A percentile compares a stretch with the other conserved stretches of the same genome.
Conservation (phyloP, 2,329 filamentous ascomycete genomes). For the Sodiomyces alkalinus region DNA sequence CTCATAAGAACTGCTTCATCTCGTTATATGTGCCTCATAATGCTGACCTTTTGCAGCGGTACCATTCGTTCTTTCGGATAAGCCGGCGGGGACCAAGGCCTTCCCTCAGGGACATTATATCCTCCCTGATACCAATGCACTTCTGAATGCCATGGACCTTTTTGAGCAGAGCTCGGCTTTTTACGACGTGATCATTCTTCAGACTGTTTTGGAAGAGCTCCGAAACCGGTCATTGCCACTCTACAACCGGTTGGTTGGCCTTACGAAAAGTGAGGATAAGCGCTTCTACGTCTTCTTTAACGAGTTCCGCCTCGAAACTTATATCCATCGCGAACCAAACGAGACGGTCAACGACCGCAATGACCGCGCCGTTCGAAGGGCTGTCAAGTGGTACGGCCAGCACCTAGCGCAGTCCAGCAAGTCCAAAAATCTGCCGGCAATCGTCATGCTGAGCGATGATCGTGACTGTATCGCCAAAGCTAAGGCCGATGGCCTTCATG, state of each 20-base stretch:
- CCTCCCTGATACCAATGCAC: slow-evolving; percentile 88
- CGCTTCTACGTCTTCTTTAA: slow-evolving; percentile 99
- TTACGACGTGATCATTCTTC: slow-evolving; percentile 90
- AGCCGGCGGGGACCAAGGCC: slow-evolving; percentile 65
- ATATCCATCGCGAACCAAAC: slow-evolving; percentile 56
- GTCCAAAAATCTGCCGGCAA: slow-evolving; percentile 48
- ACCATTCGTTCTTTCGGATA: slow-evolving; percentile 79
- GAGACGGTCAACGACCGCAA: slow-evolving; percentile 96
- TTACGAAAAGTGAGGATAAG: slow-evolving; percentile 94
- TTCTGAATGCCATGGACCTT: slow-evolving; percentile 90
- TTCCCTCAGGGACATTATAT: slow-evolving; percentile 87
- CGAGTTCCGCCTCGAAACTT: slow-evolving; percentile 87
- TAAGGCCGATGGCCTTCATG: slow-evolving; percentile 56
- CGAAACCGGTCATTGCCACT: slow-evolving; percentile 86
- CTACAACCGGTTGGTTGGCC: slow-evolving; percentile 79
- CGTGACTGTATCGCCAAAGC: slow-evolving; percentile 75
- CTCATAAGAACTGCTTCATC: too few species aligned
- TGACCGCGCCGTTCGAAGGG: slow-evolving; percentile 74
- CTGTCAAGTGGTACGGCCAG: slow-evolving; percentile 78
- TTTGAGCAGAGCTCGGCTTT: slow-evolving; percentile 88
- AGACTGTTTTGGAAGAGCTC: slow-evolving; percentile 92
- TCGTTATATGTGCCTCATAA: not conserved
- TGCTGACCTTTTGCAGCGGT: slow-evolving; percentile 33
- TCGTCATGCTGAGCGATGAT: slow-evolving; percentile 92
- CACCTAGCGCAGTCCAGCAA: slow-evolving; percentile 54